Base-by-base conservation (phyloP, 2,329 filamentous ascomycete species). In the Dothistroma pini region DNA sequence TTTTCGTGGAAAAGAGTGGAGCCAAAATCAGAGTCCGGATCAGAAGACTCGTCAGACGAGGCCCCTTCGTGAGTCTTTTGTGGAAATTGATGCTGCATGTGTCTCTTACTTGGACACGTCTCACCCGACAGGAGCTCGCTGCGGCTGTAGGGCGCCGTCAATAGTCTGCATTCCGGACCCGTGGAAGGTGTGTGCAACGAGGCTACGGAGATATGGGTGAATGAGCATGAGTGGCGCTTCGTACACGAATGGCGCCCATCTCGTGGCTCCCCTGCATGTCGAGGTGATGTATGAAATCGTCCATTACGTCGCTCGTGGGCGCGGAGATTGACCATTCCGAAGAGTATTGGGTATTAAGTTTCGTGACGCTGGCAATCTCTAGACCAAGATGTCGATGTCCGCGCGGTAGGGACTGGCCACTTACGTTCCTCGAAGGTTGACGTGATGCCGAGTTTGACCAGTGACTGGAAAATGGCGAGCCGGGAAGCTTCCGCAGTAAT, bases 401-500 rank as follows among this genome's bases (percentile, higher is more conserved):
- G 21, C 35, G 41, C 25, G n/a, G 55, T n/a, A 35, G 12, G n/a
- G 19, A n/a, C 14, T 56, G 54, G 12, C 44, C 31, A 22, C 55
- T 57, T 16, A 35, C 11, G 22, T 21, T 31, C 11, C 21, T 44
- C n/a, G 55, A 57, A 21, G 49, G 57, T 16, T 19, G 25, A 19
- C 47, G 48, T 19, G 49, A 54, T 34, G 21, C 51, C 8, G 50
- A 8, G 19, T 54, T 44, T 6, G 58, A 60, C 14, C 21, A n/a
- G 19, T 52, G 31, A 10, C 44, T 35, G 22, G 32, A 53, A 22
- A 60, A 60, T 14, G 53, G 58, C 21, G 58, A 60, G 19, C 53
- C 58, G 14, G 58, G 58, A 9, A 60, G 19, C 29, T 49, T 47
- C 25, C 58, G 58, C 14, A 63, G 51, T 4, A 63, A 29, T 16